Percentiles rank a stretch among this genome's conserved stretches.
Evolutionary conservation across 306 rosid genomes (phyloP).

Genomic region (Trichosanthes cucumerina): DNA sequence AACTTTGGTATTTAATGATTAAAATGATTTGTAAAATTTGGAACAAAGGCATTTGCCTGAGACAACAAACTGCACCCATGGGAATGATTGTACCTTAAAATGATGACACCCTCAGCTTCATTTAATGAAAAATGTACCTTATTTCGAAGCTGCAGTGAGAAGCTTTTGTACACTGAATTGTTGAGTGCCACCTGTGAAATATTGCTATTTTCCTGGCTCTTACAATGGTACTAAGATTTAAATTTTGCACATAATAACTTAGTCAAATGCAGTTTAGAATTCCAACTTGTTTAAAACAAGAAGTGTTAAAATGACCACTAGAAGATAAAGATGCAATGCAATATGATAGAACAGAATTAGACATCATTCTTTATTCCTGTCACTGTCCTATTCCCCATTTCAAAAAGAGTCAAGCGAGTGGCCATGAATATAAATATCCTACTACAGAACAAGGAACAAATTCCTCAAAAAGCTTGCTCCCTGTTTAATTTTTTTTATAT

Average conservation of each 20-base stretch:
- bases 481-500: neutral
- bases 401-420: neutral
- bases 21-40: neutral
- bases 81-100: conserved; percentile 5
- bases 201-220: neutral
- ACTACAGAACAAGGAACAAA: neutral
- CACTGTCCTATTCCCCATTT: neutral
- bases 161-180: conserved; percentile 1
- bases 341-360: no score
- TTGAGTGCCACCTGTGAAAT: neutral
- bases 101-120: conserved; percentile 6
- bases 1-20: neutral
- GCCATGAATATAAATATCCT: neutral
- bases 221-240: neutral
- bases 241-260: neutral
- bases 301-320: neutral
- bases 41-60: neutral
- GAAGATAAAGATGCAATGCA: neutral
- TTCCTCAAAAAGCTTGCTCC: neutral
- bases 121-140: conserved; percentile 5
- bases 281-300: neutral
- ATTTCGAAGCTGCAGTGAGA: neutral
- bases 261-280: neutral
- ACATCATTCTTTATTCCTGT: neutral
- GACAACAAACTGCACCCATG: neutral